Percentiles rank a stretch among this genome's conserved stretches.
Conservation (phyloP, 2,329 filamentous ascomycete species). For the Tricladium varicosporioides region DNA sequence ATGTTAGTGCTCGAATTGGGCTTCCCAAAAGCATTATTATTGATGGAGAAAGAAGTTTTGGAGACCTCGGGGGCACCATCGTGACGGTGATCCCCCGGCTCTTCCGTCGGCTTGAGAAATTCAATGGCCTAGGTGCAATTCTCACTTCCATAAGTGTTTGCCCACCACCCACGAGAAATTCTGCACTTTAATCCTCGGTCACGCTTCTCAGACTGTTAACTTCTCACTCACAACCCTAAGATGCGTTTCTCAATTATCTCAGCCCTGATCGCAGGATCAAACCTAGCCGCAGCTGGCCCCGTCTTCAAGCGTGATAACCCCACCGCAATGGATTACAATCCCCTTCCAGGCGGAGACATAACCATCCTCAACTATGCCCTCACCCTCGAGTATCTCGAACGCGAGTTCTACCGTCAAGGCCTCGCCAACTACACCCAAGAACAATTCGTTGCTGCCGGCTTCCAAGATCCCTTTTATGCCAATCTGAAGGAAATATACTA, state of each 20-base stretch:
- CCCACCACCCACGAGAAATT: no score
- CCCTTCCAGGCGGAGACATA: not conserved
- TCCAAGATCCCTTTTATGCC: constrained; percentile 49
- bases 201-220: no score
- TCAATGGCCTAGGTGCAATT: no score
- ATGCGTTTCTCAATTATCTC: not conserved
- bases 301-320: not conserved
- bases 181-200: no score
- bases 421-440: constrained; percentile 50
- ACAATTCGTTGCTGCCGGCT: constrained; percentile 52
- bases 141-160: no score
- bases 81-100: no score
- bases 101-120: no score
- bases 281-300: not conserved
- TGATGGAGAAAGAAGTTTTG: no score
- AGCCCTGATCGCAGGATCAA: not conserved
- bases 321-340: not conserved
- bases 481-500: constrained; percentile 53
- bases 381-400: constrained; percentile 56
- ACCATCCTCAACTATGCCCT: constrained; percentile 46
- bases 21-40: not conserved
- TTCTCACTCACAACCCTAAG: not conserved
- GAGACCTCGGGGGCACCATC: no score
- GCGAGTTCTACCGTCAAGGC: constrained; percentile 60
- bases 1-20: constrained; percentile 2